Conservation (phyloP, 164 flowering plant species). For the Piper longum region DNA sequence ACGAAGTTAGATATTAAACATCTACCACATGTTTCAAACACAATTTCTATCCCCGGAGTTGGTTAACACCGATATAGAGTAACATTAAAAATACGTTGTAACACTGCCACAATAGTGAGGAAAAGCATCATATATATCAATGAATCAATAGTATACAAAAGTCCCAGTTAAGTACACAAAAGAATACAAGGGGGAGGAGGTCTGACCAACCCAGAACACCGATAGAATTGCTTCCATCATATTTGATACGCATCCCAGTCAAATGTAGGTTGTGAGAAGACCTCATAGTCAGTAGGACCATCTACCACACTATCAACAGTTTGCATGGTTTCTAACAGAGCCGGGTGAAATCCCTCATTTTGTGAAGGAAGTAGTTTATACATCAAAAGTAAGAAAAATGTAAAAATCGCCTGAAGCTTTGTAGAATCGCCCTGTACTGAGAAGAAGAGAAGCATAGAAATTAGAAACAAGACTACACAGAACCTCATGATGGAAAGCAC, state of each 20-base stretch:
- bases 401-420: conserved; percentile 90
- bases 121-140: too few species aligned
- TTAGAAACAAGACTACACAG: conserved; percentile 77
- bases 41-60: too few species aligned
- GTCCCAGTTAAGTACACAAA: neutral
- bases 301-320: conserved; percentile 56
- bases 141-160: too few species aligned
- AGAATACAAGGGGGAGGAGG: neutral
- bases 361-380: conserved; percentile 77
- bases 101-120: too few species aligned
- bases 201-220: neutral
- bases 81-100: too few species aligned
- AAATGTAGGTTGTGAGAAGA: conserved; percentile 71
- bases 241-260: conserved; percentile 75
- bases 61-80: too few species aligned
- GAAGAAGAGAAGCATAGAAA: conserved; percentile 90
- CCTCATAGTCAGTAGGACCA: conserved; percentile 83
- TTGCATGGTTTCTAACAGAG: conserved; percentile 66
- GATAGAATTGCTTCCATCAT: conserved; percentile 15
- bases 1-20: too few species aligned
- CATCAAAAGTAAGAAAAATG: conserved; percentile 56
- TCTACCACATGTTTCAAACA: too few species aligned
- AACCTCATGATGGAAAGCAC: conserved; percentile 82
- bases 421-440: conserved; percentile 81
- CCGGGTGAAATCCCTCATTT: conserved; percentile 51